Conservation (phyloP, 148 eudicot species). For the Rhododendron molle region DNA sequence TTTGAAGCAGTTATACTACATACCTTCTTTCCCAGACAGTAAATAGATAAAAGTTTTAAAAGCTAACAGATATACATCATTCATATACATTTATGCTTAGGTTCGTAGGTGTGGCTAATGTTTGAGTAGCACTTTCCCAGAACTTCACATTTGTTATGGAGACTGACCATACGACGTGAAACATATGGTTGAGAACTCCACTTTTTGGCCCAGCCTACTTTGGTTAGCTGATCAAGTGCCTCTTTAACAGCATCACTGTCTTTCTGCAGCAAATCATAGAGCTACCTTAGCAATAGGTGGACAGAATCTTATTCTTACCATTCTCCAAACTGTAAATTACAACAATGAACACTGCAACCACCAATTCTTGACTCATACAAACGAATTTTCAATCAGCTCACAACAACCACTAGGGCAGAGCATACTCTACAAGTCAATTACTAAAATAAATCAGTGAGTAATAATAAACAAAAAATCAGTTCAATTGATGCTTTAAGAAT, state of each 20-base stretch:
- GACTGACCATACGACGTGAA: slow-evolving; percentile 80
- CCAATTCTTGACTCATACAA: background rate
- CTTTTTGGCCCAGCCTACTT: slow-evolving; percentile 85
- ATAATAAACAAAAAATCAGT: background rate
- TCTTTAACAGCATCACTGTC: slow-evolving; percentile 88
- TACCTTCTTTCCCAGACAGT: background rate
- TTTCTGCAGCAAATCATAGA: slow-evolving; percentile 49
- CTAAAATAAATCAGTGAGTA: background rate
- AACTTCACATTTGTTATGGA: slow-evolving; percentile 12
- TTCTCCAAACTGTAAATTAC: background rate
- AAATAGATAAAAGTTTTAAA: background rate
- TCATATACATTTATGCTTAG: slow-evolving; percentile 20
- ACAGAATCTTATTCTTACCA: background rate
- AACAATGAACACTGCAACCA: background rate
- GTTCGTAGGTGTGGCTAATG: slow-evolving; percentile 14
- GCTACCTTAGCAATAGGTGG: background rate
- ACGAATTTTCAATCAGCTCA: background rate
- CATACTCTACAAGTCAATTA: background rate
- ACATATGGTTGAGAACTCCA: slow-evolving; percentile 97
- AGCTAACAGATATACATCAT: slow-evolving; percentile 8
- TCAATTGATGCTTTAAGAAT: background rate
- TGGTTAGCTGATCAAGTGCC: slow-evolving; percentile 81
- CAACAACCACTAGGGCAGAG: background rate
- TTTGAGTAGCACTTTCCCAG: slow-evolving; percentile 17
- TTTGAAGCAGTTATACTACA: slow-evolving; percentile 7